Evolutionary conservation across 148 eudicot genomes (phyloP), one percentile per base, ranked within the genome.

Genomic region (Beta vulgaris): DNA sequence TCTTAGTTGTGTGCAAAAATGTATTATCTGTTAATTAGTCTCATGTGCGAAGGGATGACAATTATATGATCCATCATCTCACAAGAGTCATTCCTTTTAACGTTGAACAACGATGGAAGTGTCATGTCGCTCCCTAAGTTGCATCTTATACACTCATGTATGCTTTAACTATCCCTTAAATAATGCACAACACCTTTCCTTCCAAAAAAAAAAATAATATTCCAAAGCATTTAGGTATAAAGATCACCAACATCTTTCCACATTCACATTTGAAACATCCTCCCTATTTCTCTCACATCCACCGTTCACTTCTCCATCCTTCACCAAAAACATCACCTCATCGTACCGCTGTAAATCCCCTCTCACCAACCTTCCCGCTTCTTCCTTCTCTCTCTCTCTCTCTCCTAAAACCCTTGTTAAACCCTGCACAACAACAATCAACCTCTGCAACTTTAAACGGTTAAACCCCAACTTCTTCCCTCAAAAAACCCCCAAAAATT

Each of bases 391-490:
- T 66, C 73, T 40, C 36, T n/a, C 19, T 19, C 72, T 54, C 40
- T 28, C 42, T 51, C 62, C 83, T 80, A 62, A 80, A 80, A 80
- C 83, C 83, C 79, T 71, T 8, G 68, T 76, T 39, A 80, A 80
- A 80, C 83, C 79, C 76, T 71, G 79, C 46, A 37, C 74, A 71
- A 71, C 83, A 76, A 76, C 76, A 68, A 75, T 31, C 74, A 18
- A 36, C 2, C 19, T 5, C 54, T 14, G 0, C 53, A 19, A 28
- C 62, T 58, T 58, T 14, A 2, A 73, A 2, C 16, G 0, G n/a
- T n/a, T n/a, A n/a, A n/a, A 71, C 43, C 75, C 61, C 7, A 66
- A 0, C 35, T 62, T 16, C 25, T 2, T 28, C 75, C 44, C 49
- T 37, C 35, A 18, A 68, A 18, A 68, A 32, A 69, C 25, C 67